These are phyloP conservation scores for Geotrichum australiense DNA, from an alignment of 1,139 yeast species.

Conservation along the genomic window DNA sequence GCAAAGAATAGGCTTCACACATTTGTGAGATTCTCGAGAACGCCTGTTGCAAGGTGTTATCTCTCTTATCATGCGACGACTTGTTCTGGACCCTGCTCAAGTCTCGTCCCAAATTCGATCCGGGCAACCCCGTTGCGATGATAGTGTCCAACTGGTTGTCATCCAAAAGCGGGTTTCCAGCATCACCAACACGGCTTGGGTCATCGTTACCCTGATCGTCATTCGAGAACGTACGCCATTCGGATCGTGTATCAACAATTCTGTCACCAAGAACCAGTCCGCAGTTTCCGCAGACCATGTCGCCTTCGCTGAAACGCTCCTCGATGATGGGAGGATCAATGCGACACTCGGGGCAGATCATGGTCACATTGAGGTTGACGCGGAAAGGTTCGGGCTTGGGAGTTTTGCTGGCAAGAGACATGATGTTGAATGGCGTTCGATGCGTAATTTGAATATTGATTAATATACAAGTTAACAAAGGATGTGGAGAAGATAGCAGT, in stretches of 20 bases:
- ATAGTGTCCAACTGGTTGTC: conserved; percentile 89
- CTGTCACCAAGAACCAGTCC: conserved; percentile 90
- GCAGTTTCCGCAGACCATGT: conserved; percentile 94
- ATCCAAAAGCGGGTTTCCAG: conserved; percentile 89
- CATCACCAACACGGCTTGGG: conserved; percentile 99
- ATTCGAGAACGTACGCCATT: conserved; percentile 94
- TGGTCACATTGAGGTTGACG: conserved; percentile 68
- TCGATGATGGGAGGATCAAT: conserved; percentile 92
- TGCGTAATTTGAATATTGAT: too few relatives aligned
- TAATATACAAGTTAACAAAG: too few relatives aligned
- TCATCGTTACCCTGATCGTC: conserved; percentile 98
- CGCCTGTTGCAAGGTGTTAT: conserved; percentile 81
- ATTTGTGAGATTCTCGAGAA: conserved; percentile 87
- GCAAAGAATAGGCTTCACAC: conserved; percentile 95
- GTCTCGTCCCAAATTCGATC: conserved; percentile 70
- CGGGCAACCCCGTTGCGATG: conserved; percentile 72
- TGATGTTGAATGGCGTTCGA: conserved; percentile 8
- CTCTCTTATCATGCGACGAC: conserved; percentile 78
- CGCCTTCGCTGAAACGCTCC: conserved; percentile 95
- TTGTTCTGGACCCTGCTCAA: conserved; percentile 83
- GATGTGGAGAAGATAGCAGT: too few relatives aligned
- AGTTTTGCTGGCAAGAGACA: conserved; percentile 15
- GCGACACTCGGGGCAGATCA: conserved; percentile 94
- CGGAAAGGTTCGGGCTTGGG: conserved; percentile 23
- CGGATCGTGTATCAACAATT: conserved; percentile 91